Percentiles rank a stretch among this genome's conserved stretches.
Evolutionary conservation across 495 filamentous ascomycete genomes (phyloP).

Genomic region (Amniculicola lignicola): DNA sequence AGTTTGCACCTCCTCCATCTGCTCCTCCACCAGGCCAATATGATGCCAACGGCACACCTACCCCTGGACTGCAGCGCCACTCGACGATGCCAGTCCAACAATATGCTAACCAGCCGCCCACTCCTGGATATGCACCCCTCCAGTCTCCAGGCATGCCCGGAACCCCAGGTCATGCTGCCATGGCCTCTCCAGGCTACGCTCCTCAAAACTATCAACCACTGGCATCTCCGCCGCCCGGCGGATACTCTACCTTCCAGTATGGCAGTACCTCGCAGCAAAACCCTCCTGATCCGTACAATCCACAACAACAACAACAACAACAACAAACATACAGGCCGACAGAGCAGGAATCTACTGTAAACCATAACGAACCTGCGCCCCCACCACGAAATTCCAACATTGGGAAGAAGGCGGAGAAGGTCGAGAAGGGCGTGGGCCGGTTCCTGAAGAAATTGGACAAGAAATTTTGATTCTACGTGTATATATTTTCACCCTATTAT

Average conservation of each 20-base stretch:
- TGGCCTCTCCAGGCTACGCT: conserved; percentile 35
- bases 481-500: neutral
- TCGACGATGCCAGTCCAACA: conserved; percentile 27
- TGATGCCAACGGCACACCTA: conserved; percentile 20
- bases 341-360: conserved; percentile 41
- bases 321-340: conserved; percentile 75
- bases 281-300: conserved; percentile 53
- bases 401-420: conserved; percentile 62
- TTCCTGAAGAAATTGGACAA: conserved; percentile 91
- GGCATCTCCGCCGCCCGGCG: conserved; percentile 29
- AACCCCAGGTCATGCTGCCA: conserved; percentile 13
- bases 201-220: conserved; percentile 40
- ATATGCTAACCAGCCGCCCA: conserved; percentile 35
- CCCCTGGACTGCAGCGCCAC: conserved; percentile 32
- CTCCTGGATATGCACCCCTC: conserved; percentile 28
- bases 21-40: conserved; percentile 28
- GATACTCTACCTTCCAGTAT: conserved; percentile 27
- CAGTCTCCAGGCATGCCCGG: conserved; percentile 31
- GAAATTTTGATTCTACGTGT: conserved; percentile 54
- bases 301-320: conserved; percentile 80
- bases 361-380: conserved; percentile 45
- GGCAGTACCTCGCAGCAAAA: conserved; percentile 31
- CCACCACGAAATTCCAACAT: conserved; percentile 54
- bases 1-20: conserved; percentile 32
- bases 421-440: conserved; percentile 75